phyloP scores from a whole-genome alignment of 805 yeast species.

The Zygoascus flipseniorum region DNA sequence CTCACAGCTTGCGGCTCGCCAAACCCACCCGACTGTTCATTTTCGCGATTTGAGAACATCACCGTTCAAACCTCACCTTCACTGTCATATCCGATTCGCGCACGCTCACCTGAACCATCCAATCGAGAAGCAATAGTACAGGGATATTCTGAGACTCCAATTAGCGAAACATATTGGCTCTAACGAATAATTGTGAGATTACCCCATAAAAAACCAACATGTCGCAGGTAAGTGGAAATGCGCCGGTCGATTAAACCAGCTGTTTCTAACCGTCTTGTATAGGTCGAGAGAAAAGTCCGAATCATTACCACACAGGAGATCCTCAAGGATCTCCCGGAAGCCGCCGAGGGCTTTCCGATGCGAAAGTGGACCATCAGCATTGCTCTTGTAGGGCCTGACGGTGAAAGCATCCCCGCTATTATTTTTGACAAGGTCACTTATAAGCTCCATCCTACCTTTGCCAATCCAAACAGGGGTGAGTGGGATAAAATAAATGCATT shows the following conservation, averaged over 20 bases:
- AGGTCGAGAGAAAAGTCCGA: slow-evolving; percentile 77
- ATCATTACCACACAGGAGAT: slow-evolving; percentile 81
- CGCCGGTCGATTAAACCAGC: not conserved
- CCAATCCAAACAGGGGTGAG: slow-evolving; percentile 63
- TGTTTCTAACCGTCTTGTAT: not conserved
- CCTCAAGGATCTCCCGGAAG: slow-evolving; percentile 71
- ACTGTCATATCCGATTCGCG: no score
- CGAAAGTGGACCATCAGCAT: slow-evolving; percentile 86
- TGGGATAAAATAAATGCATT: not conserved
- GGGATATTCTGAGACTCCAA: no score
- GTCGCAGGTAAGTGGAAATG: slow-evolving; percentile 10
- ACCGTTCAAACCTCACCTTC: no score
- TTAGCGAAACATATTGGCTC: not conserved
- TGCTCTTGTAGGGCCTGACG: slow-evolving; percentile 64
- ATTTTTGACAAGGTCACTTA: slow-evolving; percentile 89
- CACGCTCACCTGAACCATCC: no score
- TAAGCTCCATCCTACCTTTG: slow-evolving; percentile 90
- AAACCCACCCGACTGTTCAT: no score
- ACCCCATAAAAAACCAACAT: not conserved
- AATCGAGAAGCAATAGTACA: no score
- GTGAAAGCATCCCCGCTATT: slow-evolving; percentile 76
- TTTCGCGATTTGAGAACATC: no score
- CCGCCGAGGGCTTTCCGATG: slow-evolving; percentile 87
- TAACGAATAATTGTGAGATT: not conserved
- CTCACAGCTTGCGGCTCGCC: no score